Evolutionary conservation across 768 basidiomycete species (phyloP), one percentile per base, ranked within the genome.

Genomic region (Suillus subaureus): DNA sequence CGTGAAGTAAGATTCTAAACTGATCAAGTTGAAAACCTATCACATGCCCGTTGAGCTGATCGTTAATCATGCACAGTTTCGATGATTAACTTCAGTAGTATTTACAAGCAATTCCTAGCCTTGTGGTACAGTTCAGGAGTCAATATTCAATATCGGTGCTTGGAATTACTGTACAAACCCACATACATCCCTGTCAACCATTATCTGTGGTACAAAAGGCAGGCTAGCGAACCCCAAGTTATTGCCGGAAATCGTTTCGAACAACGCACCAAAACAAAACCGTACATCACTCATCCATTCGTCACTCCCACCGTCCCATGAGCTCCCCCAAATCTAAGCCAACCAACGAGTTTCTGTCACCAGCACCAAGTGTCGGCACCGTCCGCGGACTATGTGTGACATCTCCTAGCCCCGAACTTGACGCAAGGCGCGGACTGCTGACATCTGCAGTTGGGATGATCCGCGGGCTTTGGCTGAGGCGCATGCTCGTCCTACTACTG

Each of bases 401-500:
- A 4, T 37, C 56, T 18, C 23, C 23, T 9, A 40, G 26, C 23
- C 57, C 57, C 57, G 40, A 58, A 28, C 57, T 58, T 18, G 57
- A 23, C 9, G 39, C 23, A 23, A 40, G 9, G 23, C 57, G 57
- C 15, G 57, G 57, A 54, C 75, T 76, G 31, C 74, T 73, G 37
- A 77, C 75, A 26, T 65, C 73, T 1, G 69, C 72, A 23, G 70
- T 70, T n/a, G 75, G 74, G 16, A 77, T 68, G 49, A 78, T 71
- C 23, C 76, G 74, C 23, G 77, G 77, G 63, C 76, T 77, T 16
- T 69, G 67, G 43, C 76, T 78, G 62, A 77, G 61, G 43, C 78
- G 76, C 42, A 79, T 64, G 61, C 80, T 76, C 40, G 80, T 79
- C 23, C 80, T 74, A 70, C 82, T 83, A 72, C 76, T 80, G 13